Evolutionary conservation across 768 basidiomycete species (phyloP).

Genomic region (Russula earlei): DNA sequence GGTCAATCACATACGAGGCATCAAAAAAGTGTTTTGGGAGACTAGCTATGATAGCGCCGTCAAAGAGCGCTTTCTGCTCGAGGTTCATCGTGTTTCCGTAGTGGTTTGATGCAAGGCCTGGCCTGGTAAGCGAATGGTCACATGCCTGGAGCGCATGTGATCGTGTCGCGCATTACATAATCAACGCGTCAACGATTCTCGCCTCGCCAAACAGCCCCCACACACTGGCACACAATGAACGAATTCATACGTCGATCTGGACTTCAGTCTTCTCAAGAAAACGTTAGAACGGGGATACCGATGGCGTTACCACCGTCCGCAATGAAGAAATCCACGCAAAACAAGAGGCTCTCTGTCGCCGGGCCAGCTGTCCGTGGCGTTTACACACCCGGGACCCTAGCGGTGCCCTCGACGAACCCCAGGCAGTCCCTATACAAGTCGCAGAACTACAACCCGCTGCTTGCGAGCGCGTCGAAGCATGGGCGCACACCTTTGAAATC

Average conservation of each 20-base stretch:
- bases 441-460: conserved; percentile 56
- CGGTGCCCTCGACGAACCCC: conserved; percentile 38
- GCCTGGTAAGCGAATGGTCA: too few species aligned
- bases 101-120: too few species aligned
- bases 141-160: background rate
- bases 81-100: background rate
- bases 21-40: conserved; percentile 59
- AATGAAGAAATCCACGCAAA: conserved; percentile 52
- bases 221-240: background rate
- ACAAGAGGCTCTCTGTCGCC: conserved; percentile 62
- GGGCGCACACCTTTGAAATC: conserved; percentile 69
- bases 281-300: conserved; percentile 56
- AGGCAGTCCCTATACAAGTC: conserved; percentile 63
- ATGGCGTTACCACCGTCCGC: conserved; percentile 48
- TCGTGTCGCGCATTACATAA: background rate
- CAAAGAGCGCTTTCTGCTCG: conserved; percentile 55
- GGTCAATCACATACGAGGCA: conserved; percentile 55
- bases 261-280: conserved; percentile 19
- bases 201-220: background rate
- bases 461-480: conserved; percentile 59
- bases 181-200: background rate
- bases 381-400: conserved; percentile 29
- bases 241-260: background rate
- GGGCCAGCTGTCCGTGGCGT: conserved; percentile 61
- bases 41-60: conserved; percentile 66